Evolutionary conservation across 164 flowering plant species (phyloP).

Genomic region (Taxillus chinensis): DNA sequence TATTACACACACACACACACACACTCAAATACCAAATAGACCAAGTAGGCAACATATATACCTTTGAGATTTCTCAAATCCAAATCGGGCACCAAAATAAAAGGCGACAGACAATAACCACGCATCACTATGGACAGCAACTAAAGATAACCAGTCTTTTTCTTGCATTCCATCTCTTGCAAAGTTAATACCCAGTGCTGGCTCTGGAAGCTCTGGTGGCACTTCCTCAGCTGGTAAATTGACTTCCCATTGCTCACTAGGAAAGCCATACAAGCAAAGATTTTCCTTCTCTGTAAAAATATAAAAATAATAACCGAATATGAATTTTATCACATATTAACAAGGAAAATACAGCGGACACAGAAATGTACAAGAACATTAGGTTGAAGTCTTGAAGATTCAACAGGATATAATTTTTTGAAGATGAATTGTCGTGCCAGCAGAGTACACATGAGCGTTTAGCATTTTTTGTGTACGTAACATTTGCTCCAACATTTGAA

Average conservation of each 20-base stretch:
- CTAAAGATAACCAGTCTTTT: constrained; percentile 66
- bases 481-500: no score
- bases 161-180: constrained; percentile 78
- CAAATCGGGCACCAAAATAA: constrained; percentile 71
- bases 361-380: no score
- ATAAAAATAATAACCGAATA: background rate
- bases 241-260: constrained; percentile 73
- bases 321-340: no score
- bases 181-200: constrained; percentile 71
- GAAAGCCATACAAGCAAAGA: constrained; percentile 67
- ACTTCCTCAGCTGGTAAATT: constrained; percentile 79
- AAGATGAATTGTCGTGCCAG: no score
- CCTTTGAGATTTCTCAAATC: constrained; percentile 72
- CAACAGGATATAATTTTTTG: no score
- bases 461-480: no score
- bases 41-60: constrained; percentile 9
- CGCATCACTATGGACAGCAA: constrained; percentile 73
- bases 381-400: no score
- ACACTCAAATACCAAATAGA: background rate
- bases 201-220: constrained; percentile 81
- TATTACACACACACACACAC: background rate
- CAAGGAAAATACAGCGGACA: no score
- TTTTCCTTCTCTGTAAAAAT: constrained; percentile 55
- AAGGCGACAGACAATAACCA: constrained; percentile 74
- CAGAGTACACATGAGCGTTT: no score